Evolutionary conservation across 805 yeast genomes (phyloP), one percentile per base, ranked within the genome.

Genomic region (Suhomyces vadensis): DNA sequence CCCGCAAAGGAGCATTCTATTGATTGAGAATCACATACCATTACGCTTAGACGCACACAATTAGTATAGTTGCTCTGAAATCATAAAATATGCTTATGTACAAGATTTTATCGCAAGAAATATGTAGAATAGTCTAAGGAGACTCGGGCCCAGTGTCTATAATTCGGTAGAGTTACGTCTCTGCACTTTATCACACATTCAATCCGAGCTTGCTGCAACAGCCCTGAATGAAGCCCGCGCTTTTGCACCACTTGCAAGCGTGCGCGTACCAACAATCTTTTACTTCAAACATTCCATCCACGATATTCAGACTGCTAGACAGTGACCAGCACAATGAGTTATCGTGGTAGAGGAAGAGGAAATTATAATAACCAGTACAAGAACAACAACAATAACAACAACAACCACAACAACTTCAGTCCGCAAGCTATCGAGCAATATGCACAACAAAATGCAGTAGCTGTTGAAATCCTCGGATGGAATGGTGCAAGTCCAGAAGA

Each of bases 391-490:
- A 53, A 50, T 35, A 39, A 46, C 16, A 49, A 57, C 25, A 52
- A 52, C 46, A 41, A 46, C 44, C 42, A 51, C 16, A 49, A 48
- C 45, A 46, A 40, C 9, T 36, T 42, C 40, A 39, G 38, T 40
- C 58, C 52, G 24, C 62, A 57, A 44, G 60, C 54, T 39, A 53
- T 55, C 37, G 59, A 59, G 41, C 60, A 61, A 38, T 64, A 57
- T 50, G 62, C 56, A 43, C 48, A 60, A 8, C 61, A 58, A 14
- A 71, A 67, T 49, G 49, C 65, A 25, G 70, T 79, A 4, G 69
- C 75, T 3, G 75, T 89, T 8, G 88, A 85, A 50, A 74, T 89
- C 8, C 67, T 74, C 29, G 88, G 90, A 36, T 90, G 97, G 97
- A 82, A 85, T 47, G 87, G 88, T 48, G 95, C 90, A 1, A 61